These are phyloP conservation scores for Trichosporon faecale DNA, from an alignment of 1,284 basidiomycete species.

Conservation along the genomic window DNA sequence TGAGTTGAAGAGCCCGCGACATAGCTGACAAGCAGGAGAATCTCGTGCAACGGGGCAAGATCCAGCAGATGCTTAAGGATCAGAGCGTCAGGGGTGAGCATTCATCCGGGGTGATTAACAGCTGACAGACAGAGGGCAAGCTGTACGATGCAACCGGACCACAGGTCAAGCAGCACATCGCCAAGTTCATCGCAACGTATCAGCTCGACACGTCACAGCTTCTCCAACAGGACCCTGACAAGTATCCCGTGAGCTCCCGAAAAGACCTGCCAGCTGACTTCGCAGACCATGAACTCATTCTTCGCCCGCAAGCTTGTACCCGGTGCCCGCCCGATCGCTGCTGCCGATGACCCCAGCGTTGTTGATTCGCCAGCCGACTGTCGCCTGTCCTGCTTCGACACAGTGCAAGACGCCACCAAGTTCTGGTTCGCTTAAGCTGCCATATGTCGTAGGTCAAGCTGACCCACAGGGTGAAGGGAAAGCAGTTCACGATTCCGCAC, in stretches of 20 bases:
- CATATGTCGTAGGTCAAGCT: not conserved
- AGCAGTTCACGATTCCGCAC: slow-evolving; percentile 64
- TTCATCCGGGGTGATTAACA: accelerated
- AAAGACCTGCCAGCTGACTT: not conserved
- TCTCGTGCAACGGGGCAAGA: slow-evolving; percentile 58
- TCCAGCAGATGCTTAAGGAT: slow-evolving; percentile 63
- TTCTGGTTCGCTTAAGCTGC: slow-evolving; percentile 59
- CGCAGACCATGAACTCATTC: slow-evolving; percentile 72
- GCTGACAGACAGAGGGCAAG: slow-evolving; percentile 44
- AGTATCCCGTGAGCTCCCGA: slow-evolving; percentile 55
- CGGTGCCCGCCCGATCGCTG: slow-evolving; percentile 64
- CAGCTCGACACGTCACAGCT: slow-evolving; percentile 63
- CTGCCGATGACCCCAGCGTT: slow-evolving; percentile 58
- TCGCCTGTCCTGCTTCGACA: slow-evolving; percentile 66
- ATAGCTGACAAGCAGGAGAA: slow-evolving; percentile 53
- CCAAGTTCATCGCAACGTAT: slow-evolving; percentile 72
- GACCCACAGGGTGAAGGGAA: slow-evolving; percentile 65
- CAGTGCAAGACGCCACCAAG: slow-evolving; percentile 61
- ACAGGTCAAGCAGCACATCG: slow-evolving; percentile 59
- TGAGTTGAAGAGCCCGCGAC: slow-evolving; percentile 19
- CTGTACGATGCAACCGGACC: slow-evolving; percentile 50
- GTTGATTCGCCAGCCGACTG: slow-evolving; percentile 72
- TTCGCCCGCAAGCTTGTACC: slow-evolving; percentile 68
- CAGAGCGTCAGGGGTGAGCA: slow-evolving; percentile 63
- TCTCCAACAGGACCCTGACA: slow-evolving; percentile 61